phyloP scores from a whole-genome alignment of 371 early-diverging fungal genomes.

The Actinomucor elegans region DNA sequence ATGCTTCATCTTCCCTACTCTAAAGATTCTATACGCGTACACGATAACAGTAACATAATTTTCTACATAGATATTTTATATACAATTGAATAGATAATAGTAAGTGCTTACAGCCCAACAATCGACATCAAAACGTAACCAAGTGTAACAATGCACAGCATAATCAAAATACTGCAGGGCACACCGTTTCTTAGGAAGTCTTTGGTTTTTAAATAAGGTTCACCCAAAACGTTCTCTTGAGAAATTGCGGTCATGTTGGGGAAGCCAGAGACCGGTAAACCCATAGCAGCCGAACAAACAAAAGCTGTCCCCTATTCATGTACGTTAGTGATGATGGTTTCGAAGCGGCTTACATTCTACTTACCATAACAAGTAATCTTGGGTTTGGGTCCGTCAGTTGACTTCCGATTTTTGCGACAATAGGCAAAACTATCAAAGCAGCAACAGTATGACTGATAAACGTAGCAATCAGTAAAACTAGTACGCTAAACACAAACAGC shows the following conservation, averaged over 20 bases:
- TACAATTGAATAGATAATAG: too few relatives aligned
- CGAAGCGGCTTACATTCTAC: background rate
- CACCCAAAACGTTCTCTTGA: conserved; percentile 72
- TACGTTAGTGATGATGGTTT: too few relatives aligned
- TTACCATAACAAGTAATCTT: conserved; percentile 86
- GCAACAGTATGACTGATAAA: conserved; percentile 96
- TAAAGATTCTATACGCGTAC: too few relatives aligned
- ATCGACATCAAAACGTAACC: conserved; percentile 59
- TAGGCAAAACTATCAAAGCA: conserved; percentile 81
- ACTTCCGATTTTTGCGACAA: conserved; percentile 76
- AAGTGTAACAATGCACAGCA: conserved; percentile 54
- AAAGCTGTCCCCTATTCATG: conserved; percentile 70
- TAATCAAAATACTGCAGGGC: conserved; percentile 60
- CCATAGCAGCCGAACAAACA: conserved; percentile 85
- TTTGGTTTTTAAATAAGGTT: conserved; percentile 64
- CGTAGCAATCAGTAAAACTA: conserved; percentile 82
- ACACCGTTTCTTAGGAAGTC: conserved; percentile 75
- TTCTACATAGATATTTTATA: too few relatives aligned
- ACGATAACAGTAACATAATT: too few relatives aligned
- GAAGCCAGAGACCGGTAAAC: conserved; percentile 77
- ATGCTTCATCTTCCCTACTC: too few relatives aligned
- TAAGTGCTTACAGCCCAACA: conserved; percentile 51
- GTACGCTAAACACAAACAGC: conserved; percentile 62
- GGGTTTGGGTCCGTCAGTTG: conserved; percentile 81
- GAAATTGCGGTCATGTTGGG: conserved; percentile 87